phyloP scores from a whole-genome alignment of 345 rosid species.

The Corchorus capsularis region DNA sequence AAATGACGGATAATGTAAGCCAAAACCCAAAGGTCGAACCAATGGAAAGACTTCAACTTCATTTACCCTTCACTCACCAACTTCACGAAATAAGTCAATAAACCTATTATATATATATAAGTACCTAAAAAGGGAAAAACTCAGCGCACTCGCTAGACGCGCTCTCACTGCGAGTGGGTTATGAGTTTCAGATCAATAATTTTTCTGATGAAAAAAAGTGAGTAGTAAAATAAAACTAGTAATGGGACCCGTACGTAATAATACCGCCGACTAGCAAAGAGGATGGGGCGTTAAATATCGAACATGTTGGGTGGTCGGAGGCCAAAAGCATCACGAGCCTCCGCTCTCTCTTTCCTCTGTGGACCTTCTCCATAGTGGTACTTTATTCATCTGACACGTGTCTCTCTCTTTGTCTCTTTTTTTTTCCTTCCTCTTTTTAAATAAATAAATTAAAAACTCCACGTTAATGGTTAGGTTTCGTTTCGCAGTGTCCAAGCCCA shows the following conservation, averaged over 20 bases:
- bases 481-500: constrained; percentile 30
- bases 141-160: background rate
- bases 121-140: background rate
- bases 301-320: constrained; percentile 39
- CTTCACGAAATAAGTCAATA: no score
- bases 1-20: no score
- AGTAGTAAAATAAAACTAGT: background rate
- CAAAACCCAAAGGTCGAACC: no score
- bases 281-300: constrained; percentile 20
- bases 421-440: background rate
- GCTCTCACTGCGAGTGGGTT: background rate
- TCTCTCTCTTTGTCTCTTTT: background rate
- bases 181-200: background rate
- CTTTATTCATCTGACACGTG: constrained; percentile 15
- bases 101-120: no score
- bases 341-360: no score
- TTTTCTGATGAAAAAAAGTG: background rate
- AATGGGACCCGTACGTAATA: background rate
- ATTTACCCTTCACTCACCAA: no score
- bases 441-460: background rate
- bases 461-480: constrained; percentile 28
- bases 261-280: background rate
- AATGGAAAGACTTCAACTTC: no score
- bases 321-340: constrained; percentile 21
- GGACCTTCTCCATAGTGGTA: background rate